Evolutionary conservation across 345 rosid species (phyloP).

Genomic region (Populus deltoides): DNA sequence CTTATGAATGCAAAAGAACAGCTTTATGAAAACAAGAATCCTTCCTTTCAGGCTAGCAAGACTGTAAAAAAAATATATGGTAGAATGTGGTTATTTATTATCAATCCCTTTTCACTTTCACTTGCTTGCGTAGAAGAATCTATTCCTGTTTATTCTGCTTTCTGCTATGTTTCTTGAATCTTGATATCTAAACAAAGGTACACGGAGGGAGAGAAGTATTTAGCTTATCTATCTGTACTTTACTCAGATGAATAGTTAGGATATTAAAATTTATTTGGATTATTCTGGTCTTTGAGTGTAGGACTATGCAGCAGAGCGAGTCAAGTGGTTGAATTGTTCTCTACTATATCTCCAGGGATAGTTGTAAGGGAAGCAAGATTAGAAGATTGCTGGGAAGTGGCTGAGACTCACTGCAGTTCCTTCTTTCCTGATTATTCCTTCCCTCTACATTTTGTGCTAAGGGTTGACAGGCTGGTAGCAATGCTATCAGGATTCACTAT

Average conservation of each 20-base stretch:
- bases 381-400: slow-evolving; percentile 97
- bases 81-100: background rate
- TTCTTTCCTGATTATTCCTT: slow-evolving; percentile 85
- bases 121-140: background rate
- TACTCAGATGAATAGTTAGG: no score
- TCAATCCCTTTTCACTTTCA: background rate
- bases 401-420: slow-evolving; percentile 91
- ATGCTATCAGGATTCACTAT: slow-evolving; percentile 71
- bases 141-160: no score
- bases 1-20: background rate
- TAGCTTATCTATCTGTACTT: no score
- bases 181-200: no score
- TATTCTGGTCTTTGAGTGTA: slow-evolving; percentile 16
- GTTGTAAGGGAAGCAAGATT: slow-evolving; percentile 89
- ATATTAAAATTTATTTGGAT: background rate
- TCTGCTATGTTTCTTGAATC: no score
- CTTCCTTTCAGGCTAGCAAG: background rate
- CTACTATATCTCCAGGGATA: slow-evolving; percentile 68
- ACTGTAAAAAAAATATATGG: background rate
- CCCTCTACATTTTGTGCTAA: slow-evolving; percentile 71
- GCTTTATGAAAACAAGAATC: background rate
- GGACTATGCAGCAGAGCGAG: slow-evolving; percentile 77
- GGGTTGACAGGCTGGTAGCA: slow-evolving; percentile 72
- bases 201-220: no score
- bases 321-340: slow-evolving; percentile 68